These are phyloP conservation scores for Pythium periplocum DNA, from an alignment of 352 stramenopile species.

Conservation along the genomic window DNA sequence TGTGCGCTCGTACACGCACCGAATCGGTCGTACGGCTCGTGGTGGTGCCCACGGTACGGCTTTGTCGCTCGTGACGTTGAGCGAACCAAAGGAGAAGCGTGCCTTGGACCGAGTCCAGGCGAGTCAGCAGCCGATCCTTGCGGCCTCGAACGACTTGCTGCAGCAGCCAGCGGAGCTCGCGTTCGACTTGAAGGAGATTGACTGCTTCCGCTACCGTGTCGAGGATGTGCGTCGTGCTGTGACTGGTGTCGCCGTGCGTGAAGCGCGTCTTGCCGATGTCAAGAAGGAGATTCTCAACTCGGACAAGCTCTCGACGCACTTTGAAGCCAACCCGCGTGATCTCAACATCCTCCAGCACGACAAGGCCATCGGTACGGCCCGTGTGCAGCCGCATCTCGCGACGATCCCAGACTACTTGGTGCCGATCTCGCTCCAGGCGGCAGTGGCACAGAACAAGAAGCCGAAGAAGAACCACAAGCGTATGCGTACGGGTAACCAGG, in stretches of 20 bases:
- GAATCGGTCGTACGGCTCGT: constrained; percentile 96
- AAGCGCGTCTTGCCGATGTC: constrained; percentile 94
- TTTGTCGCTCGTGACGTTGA: constrained; percentile 91
- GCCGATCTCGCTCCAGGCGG: constrained; percentile 92
- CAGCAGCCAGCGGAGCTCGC: constrained; percentile 93
- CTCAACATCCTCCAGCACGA: constrained; percentile 96
- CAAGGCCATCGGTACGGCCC: constrained; percentile 91
- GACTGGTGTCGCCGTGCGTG: constrained; percentile 91
- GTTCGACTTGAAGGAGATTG: constrained; percentile 98
- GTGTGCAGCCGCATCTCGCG: constrained; percentile 92
- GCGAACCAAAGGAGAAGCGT: constrained; percentile 74
- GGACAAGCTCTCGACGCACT: constrained; percentile 94
- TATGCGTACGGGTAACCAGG: constrained; percentile 37
- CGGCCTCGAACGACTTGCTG: constrained; percentile 77
- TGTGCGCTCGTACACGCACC: constrained; percentile 95
- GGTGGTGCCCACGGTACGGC: constrained; percentile 95
- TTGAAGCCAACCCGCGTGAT: constrained; percentile 95
- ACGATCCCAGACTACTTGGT: constrained; percentile 97
- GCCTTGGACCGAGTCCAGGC: constrained; percentile 90
- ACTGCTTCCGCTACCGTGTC: constrained; percentile 98
- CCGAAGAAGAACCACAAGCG: constrained; percentile 73
- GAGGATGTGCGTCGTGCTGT: constrained; percentile 94
- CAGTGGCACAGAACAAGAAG: constrained; percentile 66
- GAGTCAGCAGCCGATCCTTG: constrained; percentile 83
- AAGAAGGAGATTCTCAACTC: constrained; percentile 99